Conservation (phyloP, 345 rosid genomes). For the Citrus glauca region DNA sequence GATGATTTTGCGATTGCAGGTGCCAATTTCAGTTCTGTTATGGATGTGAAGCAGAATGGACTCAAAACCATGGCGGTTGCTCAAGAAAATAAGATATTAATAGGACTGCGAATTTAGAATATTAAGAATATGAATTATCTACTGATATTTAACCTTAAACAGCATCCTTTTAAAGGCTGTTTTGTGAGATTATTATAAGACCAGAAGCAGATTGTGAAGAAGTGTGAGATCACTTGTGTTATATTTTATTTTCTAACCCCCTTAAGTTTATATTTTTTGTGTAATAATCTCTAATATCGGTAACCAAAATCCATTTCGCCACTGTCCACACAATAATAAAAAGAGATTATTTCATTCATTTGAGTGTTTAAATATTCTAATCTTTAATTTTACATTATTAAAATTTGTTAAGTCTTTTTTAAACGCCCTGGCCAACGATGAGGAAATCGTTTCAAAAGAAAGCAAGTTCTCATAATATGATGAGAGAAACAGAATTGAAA, state of each 20-base stretch:
- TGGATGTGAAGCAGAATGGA: conserved; percentile 38
- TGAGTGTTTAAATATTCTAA: too few species aligned
- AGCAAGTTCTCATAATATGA: conserved; percentile 4
- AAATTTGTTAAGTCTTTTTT: background rate
- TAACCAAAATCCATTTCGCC: too few species aligned
- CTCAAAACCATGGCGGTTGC: conserved; percentile 29
- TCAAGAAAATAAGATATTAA: background rate
- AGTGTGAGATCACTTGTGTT: background rate
- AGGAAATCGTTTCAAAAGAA: conserved; percentile 31
- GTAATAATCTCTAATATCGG: too few species aligned
- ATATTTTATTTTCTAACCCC: too few species aligned
- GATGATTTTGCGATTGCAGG: conserved; percentile 23
- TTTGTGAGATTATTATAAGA: background rate
- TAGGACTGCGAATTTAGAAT: background rate
- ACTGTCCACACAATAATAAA: too few species aligned
- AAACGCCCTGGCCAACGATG: conserved; percentile 15
- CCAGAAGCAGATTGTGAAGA: background rate
- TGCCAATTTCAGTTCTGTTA: conserved; percentile 44
- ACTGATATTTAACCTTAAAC: background rate
- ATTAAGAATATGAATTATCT: background rate
- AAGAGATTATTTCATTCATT: too few species aligned
- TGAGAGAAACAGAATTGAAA: conserved; percentile 14
- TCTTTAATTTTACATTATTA: background rate
- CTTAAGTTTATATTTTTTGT: too few species aligned
- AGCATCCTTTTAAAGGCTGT: background rate